A percentile compares a stretch with the other conserved stretches of the same genome.
phyloP scores from a whole-genome alignment of 192 early-diverging fungal species.

The Rhizophlyctis rosea region DNA sequence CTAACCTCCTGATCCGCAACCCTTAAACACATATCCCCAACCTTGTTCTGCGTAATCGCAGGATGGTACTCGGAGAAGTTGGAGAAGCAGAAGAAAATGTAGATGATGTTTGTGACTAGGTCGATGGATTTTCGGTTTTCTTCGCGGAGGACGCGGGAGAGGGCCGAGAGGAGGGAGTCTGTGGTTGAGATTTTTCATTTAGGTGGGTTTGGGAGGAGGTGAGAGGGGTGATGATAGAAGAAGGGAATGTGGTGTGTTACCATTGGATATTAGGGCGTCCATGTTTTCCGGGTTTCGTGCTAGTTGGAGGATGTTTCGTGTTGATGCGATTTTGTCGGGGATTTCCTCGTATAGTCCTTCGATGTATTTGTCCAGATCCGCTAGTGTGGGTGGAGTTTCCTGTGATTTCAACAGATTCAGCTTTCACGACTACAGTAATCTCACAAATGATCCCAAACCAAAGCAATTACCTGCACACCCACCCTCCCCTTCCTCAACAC shows the following conservation, averaged over 20 bases:
- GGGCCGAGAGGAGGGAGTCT: constrained; percentile 46
- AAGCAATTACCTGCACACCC: no score
- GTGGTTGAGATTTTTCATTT: no score
- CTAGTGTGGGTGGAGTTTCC: constrained; percentile 26
- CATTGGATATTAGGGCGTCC: constrained; percentile 40
- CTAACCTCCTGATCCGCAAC: constrained; percentile 48
- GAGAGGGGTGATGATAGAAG: neutral
- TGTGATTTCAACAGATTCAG: constrained; percentile 10
- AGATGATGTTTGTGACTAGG: constrained; percentile 55
- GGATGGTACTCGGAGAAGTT: constrained; percentile 51
- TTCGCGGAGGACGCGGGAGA: constrained; percentile 56
- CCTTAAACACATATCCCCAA: constrained; percentile 58
- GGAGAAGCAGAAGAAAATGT: constrained; percentile 58
- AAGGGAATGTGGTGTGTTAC: constrained; percentile 12
- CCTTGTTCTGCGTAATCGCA: constrained; percentile 54
- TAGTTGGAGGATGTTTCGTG: constrained; percentile 42
- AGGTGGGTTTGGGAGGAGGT: no score
- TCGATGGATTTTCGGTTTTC: constrained; percentile 49
- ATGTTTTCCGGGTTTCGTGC: constrained; percentile 47
- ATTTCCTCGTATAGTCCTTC: constrained; percentile 57
- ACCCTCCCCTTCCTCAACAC: no score
- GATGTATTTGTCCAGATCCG: constrained; percentile 46
- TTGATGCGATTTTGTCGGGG: constrained; percentile 48
- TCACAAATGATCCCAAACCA: no score
- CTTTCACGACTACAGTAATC: no score